Conservation (phyloP, 306 rosid species). For the Senna siamea region DNA sequence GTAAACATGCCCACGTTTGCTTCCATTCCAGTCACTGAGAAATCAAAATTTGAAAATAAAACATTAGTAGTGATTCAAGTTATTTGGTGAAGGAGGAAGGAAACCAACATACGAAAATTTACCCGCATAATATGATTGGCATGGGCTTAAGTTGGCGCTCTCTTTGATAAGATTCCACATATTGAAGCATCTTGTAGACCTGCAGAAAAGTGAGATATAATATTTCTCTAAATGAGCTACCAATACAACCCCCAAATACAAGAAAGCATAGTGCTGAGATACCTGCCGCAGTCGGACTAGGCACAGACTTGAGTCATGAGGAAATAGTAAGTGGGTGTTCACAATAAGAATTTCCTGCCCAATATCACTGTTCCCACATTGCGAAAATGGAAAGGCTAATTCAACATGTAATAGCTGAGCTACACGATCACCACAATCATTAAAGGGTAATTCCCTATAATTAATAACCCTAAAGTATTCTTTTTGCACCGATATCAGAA, state of each 20-base stretch:
- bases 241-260: neutral
- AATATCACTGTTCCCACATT: constrained; percentile 38
- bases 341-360: constrained; percentile 53
- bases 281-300: constrained; percentile 58
- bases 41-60: constrained; percentile 6
- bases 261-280: constrained; percentile 18
- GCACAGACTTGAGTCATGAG: constrained; percentile 58
- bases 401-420: constrained; percentile 63
- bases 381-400: constrained; percentile 38
- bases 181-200: constrained; percentile 86
- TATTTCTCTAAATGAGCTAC: constrained; percentile 16
- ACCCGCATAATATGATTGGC: constrained; percentile 92
- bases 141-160: constrained; percentile 72
- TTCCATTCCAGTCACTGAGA: constrained; percentile 91
- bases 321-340: constrained; percentile 60
- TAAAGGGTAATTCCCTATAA: constrained; percentile 53
- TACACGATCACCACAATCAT: constrained; percentile 60
- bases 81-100: neutral
- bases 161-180: constrained; percentile 75
- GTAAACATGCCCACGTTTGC: constrained; percentile 90
- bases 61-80: neutral
- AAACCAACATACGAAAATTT: constrained; percentile 19
- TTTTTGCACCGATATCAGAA: constrained; percentile 53
- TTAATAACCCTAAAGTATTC: constrained; percentile 46
- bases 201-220: constrained; percentile 29